phyloP scores from a whole-genome alignment of 352 stramenopile genomes.

The Pythium phragmiticola region DNA sequence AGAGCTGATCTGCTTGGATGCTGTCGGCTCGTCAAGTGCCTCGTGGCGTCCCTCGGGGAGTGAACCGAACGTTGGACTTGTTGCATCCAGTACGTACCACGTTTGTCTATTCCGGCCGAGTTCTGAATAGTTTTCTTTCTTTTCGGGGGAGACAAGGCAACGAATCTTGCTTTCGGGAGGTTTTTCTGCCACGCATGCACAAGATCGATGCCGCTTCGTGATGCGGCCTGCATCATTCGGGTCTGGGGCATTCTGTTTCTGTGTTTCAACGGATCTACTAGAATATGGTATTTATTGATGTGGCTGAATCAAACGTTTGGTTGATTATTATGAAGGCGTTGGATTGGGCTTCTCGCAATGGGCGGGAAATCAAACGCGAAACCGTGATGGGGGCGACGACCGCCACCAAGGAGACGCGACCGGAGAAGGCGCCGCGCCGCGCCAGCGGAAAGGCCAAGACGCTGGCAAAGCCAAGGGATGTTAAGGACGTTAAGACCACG shows the following conservation, averaged over 20 bases:
- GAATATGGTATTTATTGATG: neutral
- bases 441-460: slow-evolving; percentile 4
- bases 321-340: slow-evolving; percentile 4
- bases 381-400: neutral
- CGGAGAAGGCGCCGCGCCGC: slow-evolving; percentile 13
- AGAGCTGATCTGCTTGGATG: neutral
- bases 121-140: no score
- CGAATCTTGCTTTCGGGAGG: slow-evolving; percentile 6
- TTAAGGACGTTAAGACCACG: neutral
- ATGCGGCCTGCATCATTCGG: slow-evolving; percentile 18
- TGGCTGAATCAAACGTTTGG: neutral
- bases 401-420: neutral
- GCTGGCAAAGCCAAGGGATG: neutral
- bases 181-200: slow-evolving; percentile 12
- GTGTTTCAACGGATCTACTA: neutral
- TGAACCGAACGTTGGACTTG: neutral
- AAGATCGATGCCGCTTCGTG: slow-evolving; percentile 8
- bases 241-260: neutral
- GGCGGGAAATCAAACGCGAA: slow-evolving; percentile 3
- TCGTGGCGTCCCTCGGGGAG: neutral
- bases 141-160: slow-evolving; percentile 3
- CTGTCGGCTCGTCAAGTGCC: neutral
- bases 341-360: neutral
- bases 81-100: neutral
- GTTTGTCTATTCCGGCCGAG: no score